Percentiles rank a stretch among this genome's conserved stretches.
Conservation (phyloP, 805 yeast genomes). For the Myxozyma geophila region DNA sequence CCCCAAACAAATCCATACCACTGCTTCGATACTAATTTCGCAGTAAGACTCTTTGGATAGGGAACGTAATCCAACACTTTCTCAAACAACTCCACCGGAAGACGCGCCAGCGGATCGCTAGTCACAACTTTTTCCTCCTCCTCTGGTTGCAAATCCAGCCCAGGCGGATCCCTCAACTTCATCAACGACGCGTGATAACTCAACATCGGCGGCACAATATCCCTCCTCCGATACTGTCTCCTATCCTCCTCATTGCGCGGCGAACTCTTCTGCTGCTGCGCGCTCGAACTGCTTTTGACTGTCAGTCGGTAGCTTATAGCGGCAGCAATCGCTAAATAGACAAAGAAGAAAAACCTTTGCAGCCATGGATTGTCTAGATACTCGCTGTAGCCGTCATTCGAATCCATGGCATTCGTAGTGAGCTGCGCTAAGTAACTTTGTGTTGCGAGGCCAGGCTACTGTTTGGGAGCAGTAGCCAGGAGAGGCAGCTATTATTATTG, state of each 20-base stretch:
- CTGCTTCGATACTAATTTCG: conserved; percentile 14
- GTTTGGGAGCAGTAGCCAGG: not conserved
- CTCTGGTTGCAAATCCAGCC: not conserved
- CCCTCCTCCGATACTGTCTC: conserved; percentile 14
- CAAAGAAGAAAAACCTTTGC: conserved; percentile 21
- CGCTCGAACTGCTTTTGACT: conserved; percentile 12
- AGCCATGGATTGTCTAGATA: conserved; percentile 22
- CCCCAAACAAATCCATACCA: conserved; percentile 25
- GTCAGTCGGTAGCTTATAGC: conserved; percentile 24
- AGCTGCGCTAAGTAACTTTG: not conserved
- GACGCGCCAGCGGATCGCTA: conserved; percentile 23
- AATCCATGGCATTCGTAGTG: not conserved
- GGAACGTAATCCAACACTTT: conserved; percentile 18
- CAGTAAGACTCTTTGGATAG: conserved; percentile 18
- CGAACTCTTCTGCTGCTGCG: conserved; percentile 7
- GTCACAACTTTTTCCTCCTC: not conserved
- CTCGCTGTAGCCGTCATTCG: not conserved
- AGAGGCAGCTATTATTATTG: no score
- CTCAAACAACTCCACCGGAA: conserved; percentile 26
- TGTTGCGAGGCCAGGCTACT: not conserved
- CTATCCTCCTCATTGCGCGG: conserved; percentile 28
- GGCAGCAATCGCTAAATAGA: conserved; percentile 3
- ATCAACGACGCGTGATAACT: conserved; percentile 17
- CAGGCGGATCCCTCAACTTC: conserved; percentile 23
- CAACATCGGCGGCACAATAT: conserved; percentile 15